These are phyloP conservation scores for Arachis monticola DNA, from an alignment of 331 rosid species.

Conservation along the genomic window DNA sequence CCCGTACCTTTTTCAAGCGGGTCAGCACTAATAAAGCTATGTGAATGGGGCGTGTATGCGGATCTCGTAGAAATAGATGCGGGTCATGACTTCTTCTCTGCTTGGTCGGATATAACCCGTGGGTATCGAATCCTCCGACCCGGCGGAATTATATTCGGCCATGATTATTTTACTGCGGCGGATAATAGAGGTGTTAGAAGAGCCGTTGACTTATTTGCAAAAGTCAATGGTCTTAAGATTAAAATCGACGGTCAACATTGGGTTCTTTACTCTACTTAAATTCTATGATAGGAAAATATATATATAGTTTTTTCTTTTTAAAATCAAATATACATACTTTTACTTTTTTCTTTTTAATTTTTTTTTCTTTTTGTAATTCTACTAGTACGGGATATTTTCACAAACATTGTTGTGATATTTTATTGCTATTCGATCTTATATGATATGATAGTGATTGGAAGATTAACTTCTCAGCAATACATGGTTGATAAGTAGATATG, in stretches of 20 bases:
- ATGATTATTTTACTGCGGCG: conserved; percentile 70
- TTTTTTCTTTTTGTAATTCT: too few relatives aligned
- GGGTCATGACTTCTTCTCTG: conserved; percentile 80
- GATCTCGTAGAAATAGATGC: conserved; percentile 85
- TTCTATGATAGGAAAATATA: too few relatives aligned
- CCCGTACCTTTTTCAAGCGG: conserved; percentile 77
- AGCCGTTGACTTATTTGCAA: conserved; percentile 70
- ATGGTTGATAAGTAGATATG: too few relatives aligned
- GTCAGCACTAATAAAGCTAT: conserved; percentile 55
- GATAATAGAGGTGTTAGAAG: conserved; percentile 77
- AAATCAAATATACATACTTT: too few relatives aligned
- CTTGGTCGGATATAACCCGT: conserved; percentile 82
- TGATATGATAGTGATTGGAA: too few relatives aligned
- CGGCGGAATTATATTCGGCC: conserved; percentile 82
- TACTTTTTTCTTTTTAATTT: too few relatives aligned
- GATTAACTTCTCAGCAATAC: too few relatives aligned
- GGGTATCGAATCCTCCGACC: conserved; percentile 66
- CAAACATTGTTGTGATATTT: too few relatives aligned
- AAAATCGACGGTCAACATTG: conserved; percentile 78
- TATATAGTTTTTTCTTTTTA: too few relatives aligned
- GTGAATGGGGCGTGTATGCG: conserved; percentile 69
- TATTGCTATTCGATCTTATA: too few relatives aligned
- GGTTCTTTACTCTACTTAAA: conserved; percentile 54
- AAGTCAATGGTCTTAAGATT: conserved; percentile 49
- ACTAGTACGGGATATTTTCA: too few relatives aligned